Evolutionary conservation across 2,329 filamentous ascomycete genomes (phyloP), one percentile per base, ranked within the genome.

Genomic region (Aaosphaeria arxii): DNA sequence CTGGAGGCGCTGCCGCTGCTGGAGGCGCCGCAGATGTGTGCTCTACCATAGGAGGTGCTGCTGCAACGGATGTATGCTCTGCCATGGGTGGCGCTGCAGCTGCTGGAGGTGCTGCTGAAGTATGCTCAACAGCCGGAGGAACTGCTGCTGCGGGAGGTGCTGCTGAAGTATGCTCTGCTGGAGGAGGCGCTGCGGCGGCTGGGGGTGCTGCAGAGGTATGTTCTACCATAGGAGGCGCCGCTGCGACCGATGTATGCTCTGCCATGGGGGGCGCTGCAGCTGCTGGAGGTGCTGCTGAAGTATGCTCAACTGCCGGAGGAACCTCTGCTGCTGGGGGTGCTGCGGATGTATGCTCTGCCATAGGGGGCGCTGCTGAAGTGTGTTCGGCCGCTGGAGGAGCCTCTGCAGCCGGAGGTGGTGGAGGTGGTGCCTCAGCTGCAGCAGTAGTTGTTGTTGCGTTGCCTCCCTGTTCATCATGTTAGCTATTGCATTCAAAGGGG

Each of bases 341-440:
- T 39, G 28, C 39, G 33, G n/a, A 36, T 6, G 43, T 45, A 7
- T 9, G 7, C 7, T 9, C n/a, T 36, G 33, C 33, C 7, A n/a
- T n/a, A 36, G n/a, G 7, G 33, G n/a, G 33, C 2, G 33, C 33
- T 9, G 7, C 33, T 9, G 33, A n/a, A 36, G 33, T 36, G 33
- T 9, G 33, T 5, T 51, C 57, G 6, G 59, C 61, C 13, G 42
- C 59, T 55, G n/a, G 59, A 36, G 41, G 51, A 7, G 5, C 46
- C 44, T 28, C 49, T 52, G 17, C 59, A 50, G 17, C 33, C n/a
- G 33, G 33, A 36, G n/a, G 9, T 36, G 33, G 33, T n/a, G 33
- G 33, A 24, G 17, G 17, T 24, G 17, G 17, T 24, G 17, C 17
- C 17, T 24, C 33, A 2, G 4, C 9, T 36, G 33, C 33, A 4